phyloP scores from a whole-genome alignment of 345 rosid species.

The Trapa incisa region DNA sequence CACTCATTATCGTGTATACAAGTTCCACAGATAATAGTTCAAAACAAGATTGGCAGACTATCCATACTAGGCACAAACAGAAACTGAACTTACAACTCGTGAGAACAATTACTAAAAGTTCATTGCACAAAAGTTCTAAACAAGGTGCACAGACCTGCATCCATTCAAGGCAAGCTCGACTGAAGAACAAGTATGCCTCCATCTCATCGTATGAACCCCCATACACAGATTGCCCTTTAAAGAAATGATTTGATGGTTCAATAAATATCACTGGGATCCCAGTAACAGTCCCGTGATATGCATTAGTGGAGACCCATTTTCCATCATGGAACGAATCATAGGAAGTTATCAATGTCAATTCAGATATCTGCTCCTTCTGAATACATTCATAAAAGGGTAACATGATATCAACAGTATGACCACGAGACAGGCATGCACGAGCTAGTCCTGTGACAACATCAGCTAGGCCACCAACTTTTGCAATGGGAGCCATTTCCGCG shows the following conservation, averaged over 20 bases:
- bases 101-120: not conserved
- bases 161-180: constrained; percentile 56
- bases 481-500: constrained; percentile 51
- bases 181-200: constrained; percentile 45
- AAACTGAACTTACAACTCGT: not conserved
- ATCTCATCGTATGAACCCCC: constrained; percentile 47
- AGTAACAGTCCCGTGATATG: constrained; percentile 33
- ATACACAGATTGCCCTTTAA: constrained; percentile 36
- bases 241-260: constrained; percentile 42
- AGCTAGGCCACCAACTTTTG: constrained; percentile 59
- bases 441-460: constrained; percentile 57
- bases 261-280: constrained; percentile 34
- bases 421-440: constrained; percentile 35
- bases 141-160: constrained; percentile 31
- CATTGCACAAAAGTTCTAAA: not conserved
- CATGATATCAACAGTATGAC: constrained; percentile 41
- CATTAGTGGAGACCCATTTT: constrained; percentile 29
- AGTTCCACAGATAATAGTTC: not conserved
- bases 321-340: constrained; percentile 40
- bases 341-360: constrained; percentile 19
- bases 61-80: not conserved
- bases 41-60: not conserved
- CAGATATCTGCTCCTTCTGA: constrained; percentile 21
- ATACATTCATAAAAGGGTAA: constrained; percentile 52
- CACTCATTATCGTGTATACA: not conserved